Base-by-base conservation (phyloP, 2,329 filamentous ascomycete genomes). In the Blastomyces silverae region DNA sequence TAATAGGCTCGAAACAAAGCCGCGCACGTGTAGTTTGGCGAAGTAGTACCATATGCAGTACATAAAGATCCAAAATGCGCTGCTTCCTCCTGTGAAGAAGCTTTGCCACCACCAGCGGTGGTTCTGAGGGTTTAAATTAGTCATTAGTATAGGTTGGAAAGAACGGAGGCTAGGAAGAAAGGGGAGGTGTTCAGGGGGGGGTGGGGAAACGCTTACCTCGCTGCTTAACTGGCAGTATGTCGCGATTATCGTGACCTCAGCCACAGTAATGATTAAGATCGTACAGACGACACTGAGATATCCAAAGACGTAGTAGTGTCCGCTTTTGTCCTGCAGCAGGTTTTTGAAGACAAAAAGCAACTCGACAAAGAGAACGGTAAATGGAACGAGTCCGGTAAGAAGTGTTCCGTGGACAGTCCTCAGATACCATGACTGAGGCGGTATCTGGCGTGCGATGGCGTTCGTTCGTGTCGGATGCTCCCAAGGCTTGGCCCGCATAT, bases 101-200 rank as follows among this genome's bases (percentile, higher is more conserved):
- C 89, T 91, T 75, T 90, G 89, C 91, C 91, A 95, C 90, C 90
- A 94, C 91, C 91, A 96, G 74, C 91, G 85, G 77, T 94, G 89
- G 76, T 95, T 92, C 83, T 85, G 70, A 71, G 62, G 69, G 68
- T 68, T 11, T n/a, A 7, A 5, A 3, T 37, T 42, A 37, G 28
- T 15, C 17, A 25, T 50, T 61, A 61, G 25, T 50, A 50, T 31
- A 50, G 15, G 25, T 48, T 48, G 22, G 31, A 61, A 48, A n/a
- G 31, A n/a, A 7, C 3, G 42, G 13, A 17, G 42, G 42, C n/a
- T 20, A 10, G 15, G 15, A 37, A 64, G 46, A 0, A 53, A 31
- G 64, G 39, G 55, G 4, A 3, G 28, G 53, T 56, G 65, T 10
- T 10, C 34, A 60, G 25, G 31, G 15, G 31, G 15, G 25, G n/a